These are phyloP conservation scores for Camellia oleifera DNA, from an alignment of 179 eudicot species.

Conservation along the genomic window DNA sequence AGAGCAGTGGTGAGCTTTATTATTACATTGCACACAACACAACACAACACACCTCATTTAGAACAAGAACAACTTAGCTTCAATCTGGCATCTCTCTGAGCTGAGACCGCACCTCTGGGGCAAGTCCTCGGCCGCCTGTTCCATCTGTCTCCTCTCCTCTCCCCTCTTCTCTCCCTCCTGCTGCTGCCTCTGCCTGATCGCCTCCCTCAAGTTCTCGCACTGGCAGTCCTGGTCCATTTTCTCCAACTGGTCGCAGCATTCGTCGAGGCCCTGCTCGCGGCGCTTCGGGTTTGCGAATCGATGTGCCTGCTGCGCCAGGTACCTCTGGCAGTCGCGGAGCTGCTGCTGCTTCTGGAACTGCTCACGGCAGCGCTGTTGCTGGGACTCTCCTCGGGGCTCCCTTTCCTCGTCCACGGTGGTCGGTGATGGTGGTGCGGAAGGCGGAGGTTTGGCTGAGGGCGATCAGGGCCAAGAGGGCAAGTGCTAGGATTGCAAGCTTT, in stretches of 20 bases:
- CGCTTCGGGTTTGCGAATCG: too few species aligned
- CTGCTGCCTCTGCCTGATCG: conserved; percentile 8
- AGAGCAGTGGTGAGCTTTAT: too few species aligned
- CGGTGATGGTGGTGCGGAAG: conserved; percentile 1
- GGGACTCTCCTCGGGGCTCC: not conserved
- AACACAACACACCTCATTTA: too few species aligned
- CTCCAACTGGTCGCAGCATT: too few species aligned
- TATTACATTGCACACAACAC: too few species aligned
- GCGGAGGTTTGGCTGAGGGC: conserved; percentile 8
- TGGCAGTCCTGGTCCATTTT: too few species aligned
- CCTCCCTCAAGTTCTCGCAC: not conserved
- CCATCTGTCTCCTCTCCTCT: not conserved
- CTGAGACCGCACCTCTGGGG: too few species aligned
- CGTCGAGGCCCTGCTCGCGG: too few species aligned
- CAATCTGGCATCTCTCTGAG: too few species aligned
- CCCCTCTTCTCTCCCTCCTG: not conserved
- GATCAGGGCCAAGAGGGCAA: conserved; percentile 8
- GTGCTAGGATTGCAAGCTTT: conserved; percentile 13
- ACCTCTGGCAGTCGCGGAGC: conserved; percentile 14
- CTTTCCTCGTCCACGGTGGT: conserved; percentile 8
- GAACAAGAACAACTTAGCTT: too few species aligned
- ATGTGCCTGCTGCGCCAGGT: not conserved
- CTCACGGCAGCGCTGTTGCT: conserved; percentile 8
- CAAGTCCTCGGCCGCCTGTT: too few species aligned
- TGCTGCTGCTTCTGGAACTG: conserved; percentile 9